Percentiles rank a stretch among this genome's conserved stretches.
Conservation (phyloP, 2,329 filamentous ascomycete species). For the Ophiostoma australiae region DNA sequence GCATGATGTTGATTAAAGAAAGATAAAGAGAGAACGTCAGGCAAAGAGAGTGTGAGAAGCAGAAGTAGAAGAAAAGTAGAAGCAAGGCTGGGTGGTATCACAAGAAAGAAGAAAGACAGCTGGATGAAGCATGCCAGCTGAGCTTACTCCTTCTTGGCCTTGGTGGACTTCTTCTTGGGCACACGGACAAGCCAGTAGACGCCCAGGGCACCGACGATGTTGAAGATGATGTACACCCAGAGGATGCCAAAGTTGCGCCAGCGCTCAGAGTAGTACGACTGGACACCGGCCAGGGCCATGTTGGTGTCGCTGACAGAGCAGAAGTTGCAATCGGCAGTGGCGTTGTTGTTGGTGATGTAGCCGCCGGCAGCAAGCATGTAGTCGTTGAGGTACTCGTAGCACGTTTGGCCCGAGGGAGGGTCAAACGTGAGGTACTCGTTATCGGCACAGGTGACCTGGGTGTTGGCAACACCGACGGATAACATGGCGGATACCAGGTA, state of each 20-base stretch:
- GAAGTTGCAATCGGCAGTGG: slow-evolving; percentile 51
- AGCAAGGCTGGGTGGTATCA: slow-evolving; percentile 6
- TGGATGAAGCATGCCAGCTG: neutral
- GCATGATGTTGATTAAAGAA: slow-evolving; percentile 13
- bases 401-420: slow-evolving; percentile 55
- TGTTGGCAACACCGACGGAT: slow-evolving; percentile 63
- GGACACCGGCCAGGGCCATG: slow-evolving; percentile 44
- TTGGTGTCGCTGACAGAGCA: slow-evolving; percentile 52
- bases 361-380: slow-evolving; percentile 51
- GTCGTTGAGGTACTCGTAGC: slow-evolving; percentile 51
- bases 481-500: slow-evolving; percentile 74
- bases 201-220: slow-evolving; percentile 43
- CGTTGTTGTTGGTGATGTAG: slow-evolving; percentile 46
- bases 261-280: slow-evolving; percentile 51
- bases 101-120: neutral
- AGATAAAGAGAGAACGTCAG: slow-evolving; percentile 2
- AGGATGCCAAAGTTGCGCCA: slow-evolving; percentile 66
- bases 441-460: slow-evolving; percentile 57
- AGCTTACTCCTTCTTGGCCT: slow-evolving; percentile 28
- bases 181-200: slow-evolving; percentile 31
- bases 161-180: slow-evolving; percentile 28
- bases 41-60: neutral
- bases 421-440: slow-evolving; percentile 67
- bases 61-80: neutral
- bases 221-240: slow-evolving; percentile 51